Conservation (phyloP, 1,284 basidiomycete genomes). For the Omphalotus olearius region DNA sequence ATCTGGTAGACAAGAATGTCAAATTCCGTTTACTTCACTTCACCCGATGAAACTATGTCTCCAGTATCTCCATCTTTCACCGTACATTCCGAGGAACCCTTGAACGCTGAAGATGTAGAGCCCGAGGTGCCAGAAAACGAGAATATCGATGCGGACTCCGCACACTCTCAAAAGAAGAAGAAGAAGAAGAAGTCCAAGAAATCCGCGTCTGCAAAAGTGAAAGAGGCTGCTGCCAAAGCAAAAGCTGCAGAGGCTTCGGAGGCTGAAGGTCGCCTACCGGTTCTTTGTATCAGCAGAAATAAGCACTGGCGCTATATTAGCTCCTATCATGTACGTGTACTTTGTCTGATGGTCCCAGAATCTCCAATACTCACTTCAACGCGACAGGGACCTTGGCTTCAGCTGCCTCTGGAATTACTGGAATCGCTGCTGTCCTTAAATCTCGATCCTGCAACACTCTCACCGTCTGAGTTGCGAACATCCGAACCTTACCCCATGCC, state of each 20-base stretch:
- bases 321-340: conserved; percentile 72
- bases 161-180: conserved; percentile 55
- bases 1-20: too few relatives aligned
- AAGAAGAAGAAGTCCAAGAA: conserved; percentile 71
- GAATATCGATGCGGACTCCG: background rate
- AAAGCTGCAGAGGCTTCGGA: conserved; percentile 15
- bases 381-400: conserved; percentile 76
- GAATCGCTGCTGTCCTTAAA: conserved; percentile 76
- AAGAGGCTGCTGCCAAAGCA: conserved; percentile 28
- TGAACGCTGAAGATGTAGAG: background rate
- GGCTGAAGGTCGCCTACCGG: conserved; percentile 39
- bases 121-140: conserved; percentile 2
- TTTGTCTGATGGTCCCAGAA: conserved; percentile 1
- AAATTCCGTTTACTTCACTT: too few relatives aligned
- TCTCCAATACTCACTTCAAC: background rate
- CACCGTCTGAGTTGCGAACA: conserved; percentile 33
- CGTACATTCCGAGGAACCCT: background rate
- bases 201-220: conserved; percentile 40
- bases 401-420: conserved; percentile 77
- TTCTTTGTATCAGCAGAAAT: conserved; percentile 78
- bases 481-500: conserved; percentile 30
- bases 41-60: too few relatives aligned
- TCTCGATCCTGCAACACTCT: conserved; percentile 62
- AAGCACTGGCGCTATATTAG: conserved; percentile 87
- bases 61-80: too few relatives aligned